phyloP scores from a whole-genome alignment of 768 basidiomycete genomes.

The Mycena filopes region DNA sequence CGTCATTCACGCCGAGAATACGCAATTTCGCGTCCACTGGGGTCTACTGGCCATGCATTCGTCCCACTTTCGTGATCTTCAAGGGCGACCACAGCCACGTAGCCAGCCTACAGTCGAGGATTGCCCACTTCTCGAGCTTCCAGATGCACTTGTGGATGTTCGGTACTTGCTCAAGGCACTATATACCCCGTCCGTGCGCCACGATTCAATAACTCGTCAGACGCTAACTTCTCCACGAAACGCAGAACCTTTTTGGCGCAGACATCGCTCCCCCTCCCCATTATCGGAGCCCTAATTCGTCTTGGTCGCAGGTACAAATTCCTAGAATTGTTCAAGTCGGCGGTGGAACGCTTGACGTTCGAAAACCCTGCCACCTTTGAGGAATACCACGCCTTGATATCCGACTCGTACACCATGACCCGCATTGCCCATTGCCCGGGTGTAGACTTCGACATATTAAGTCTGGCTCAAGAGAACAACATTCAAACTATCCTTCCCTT shows the following conservation, averaged over 20 bases:
- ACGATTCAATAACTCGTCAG: no score
- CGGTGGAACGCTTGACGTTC: not conserved
- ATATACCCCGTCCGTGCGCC: no score
- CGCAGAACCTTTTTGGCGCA: no score
- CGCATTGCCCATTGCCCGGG: not conserved
- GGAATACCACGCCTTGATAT: not conserved
- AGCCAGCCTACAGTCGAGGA: not conserved
- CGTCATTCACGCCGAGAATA: not conserved
- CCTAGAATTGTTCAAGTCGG: not conserved
- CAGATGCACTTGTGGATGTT: not conserved
- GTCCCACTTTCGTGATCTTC: not conserved
- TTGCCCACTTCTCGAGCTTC: not conserved
- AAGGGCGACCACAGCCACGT: not conserved
- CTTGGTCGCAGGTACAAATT: not conserved
- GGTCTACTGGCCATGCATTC: not conserved
- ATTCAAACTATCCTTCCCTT: not conserved
- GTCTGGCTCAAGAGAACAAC: slow-evolving; percentile 1
- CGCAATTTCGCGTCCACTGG: slow-evolving; percentile 5
- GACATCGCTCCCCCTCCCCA: no score
- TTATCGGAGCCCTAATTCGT: not conserved
- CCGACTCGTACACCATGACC: not conserved
- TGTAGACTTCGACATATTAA: not conserved
- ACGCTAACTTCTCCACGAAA: no score
- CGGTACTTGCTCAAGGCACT: not conserved
- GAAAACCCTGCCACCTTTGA: not conserved